Percentiles rank a stretch among this genome's conserved stretches.
Evolutionary conservation across 2,329 filamentous ascomycete genomes (phyloP).

Genomic region (Aspergillus udagawae): DNA sequence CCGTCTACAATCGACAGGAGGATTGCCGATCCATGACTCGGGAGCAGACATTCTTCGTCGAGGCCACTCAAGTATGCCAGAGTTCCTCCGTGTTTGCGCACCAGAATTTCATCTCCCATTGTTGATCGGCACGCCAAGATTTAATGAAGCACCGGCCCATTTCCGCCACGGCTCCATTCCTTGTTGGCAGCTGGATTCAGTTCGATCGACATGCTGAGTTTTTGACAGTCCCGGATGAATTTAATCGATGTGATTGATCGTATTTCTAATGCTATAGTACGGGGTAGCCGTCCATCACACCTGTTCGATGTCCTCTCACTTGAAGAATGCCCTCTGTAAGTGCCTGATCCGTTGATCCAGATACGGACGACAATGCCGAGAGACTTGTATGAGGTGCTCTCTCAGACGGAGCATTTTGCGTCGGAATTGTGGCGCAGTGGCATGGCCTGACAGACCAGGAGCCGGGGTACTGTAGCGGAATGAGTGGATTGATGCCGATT

Average conservation of each 20-base stretch:
- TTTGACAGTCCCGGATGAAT: neutral
- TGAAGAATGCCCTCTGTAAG: too few relatives aligned
- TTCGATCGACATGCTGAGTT: neutral
- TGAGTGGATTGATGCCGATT: neutral
- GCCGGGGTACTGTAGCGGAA: neutral
- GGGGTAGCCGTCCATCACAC: neutral
- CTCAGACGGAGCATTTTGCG: neutral
- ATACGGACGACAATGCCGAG: neutral
- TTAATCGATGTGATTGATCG: neutral
- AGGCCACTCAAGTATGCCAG: neutral
- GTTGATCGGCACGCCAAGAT: neutral
- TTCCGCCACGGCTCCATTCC: neutral
- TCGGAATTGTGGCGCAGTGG: slow-evolving; percentile 5
- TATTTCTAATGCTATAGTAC: neutral
- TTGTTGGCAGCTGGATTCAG: neutral
- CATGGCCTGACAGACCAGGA: slow-evolving; percentile 6
- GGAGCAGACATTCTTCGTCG: neutral
- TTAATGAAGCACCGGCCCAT: neutral
- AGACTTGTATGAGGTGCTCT: too few relatives aligned
- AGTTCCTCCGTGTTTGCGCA: neutral
- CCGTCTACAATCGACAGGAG: neutral
- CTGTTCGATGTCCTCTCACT: neutral
- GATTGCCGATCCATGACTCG: neutral
- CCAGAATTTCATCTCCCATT: neutral
- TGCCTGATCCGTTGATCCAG: neutral